Evolutionary conservation across 106 monocot species (phyloP).

Genomic region (Triglochin maritima): DNA sequence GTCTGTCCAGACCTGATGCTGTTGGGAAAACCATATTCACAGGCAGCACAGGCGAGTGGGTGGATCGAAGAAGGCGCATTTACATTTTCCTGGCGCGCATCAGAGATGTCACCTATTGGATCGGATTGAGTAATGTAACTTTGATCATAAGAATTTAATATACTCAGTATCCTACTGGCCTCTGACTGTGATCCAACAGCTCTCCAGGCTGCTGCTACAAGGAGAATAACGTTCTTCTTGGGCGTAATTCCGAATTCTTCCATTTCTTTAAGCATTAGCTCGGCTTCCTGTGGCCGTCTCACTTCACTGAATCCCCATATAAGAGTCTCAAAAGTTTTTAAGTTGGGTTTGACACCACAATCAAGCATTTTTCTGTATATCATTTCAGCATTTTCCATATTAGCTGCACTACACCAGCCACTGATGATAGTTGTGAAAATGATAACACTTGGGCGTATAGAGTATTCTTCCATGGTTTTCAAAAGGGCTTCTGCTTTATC

Average conservation of each 20-base stretch:
- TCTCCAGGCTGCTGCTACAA: conserved; percentile 73
- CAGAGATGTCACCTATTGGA: background rate
- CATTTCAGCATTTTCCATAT: conserved; percentile 70
- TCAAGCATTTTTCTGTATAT: conserved; percentile 50
- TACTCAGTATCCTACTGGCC: conserved; percentile 32
- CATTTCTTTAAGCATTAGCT: conserved; percentile 71
- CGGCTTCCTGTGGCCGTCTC: conserved; percentile 73
- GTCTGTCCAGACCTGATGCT: background rate
- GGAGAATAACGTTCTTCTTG: conserved; percentile 27
- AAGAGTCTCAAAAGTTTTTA: conserved; percentile 79
- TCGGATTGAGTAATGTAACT: background rate
- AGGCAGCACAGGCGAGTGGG: no score
- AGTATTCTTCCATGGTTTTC: conserved; percentile 36
- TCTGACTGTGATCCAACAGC: conserved; percentile 53
- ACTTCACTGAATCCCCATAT: conserved; percentile 86
- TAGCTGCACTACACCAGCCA: conserved; percentile 76
- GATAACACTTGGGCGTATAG: conserved; percentile 55
- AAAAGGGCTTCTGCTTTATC: conserved; percentile 67
- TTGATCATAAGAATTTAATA: background rate
- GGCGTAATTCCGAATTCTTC: conserved; percentile 38
- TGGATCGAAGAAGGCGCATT: no score
- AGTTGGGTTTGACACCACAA: conserved; percentile 43
- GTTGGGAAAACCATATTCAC: background rate
- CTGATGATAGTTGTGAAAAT: conserved; percentile 89
- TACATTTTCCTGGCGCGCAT: conserved; percentile 8